Conservation (phyloP, 805 yeast genomes). For the Candida bentonensis region DNA sequence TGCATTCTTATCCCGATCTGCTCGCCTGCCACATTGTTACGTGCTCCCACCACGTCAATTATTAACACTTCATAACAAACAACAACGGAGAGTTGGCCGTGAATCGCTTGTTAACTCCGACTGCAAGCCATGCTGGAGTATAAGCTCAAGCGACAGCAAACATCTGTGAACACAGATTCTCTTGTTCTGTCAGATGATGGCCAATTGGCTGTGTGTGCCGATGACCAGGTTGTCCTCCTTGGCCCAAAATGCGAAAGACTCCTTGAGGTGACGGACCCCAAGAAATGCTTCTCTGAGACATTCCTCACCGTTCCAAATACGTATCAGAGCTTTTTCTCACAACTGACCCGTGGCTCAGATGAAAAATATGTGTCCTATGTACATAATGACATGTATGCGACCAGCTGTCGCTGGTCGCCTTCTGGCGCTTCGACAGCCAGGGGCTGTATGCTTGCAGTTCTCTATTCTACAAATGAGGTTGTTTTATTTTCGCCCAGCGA, state of each 20-base stretch:
- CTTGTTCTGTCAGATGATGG: not conserved
- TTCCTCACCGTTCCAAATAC: not conserved
- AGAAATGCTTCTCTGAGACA: not conserved
- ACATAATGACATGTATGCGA: not conserved
- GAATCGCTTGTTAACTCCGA: too few species aligned
- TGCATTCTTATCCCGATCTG: too few species aligned
- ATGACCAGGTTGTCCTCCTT: not conserved
- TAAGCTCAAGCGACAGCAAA: not conserved
- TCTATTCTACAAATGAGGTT: not conserved
- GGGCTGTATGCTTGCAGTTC: not conserved
- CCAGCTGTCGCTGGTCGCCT: not conserved
- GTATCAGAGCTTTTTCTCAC: not conserved
- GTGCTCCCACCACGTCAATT: too few species aligned
- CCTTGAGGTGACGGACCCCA: not conserved
- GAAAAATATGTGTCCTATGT: not conserved
- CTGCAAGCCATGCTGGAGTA: slow-evolving; percentile 1
- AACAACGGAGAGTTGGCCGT: too few species aligned
- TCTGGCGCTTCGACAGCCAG: not conserved
- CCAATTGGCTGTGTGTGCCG: not conserved
- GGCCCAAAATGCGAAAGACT: not conserved
- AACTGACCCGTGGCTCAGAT: not conserved
- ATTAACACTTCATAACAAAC: too few species aligned
- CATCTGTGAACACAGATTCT: not conserved
- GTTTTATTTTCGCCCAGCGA: not conserved
- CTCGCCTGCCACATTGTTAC: too few species aligned